phyloP scores from a whole-genome alignment of 352 stramenopile species.

The Globisporangium okanoganense region DNA sequence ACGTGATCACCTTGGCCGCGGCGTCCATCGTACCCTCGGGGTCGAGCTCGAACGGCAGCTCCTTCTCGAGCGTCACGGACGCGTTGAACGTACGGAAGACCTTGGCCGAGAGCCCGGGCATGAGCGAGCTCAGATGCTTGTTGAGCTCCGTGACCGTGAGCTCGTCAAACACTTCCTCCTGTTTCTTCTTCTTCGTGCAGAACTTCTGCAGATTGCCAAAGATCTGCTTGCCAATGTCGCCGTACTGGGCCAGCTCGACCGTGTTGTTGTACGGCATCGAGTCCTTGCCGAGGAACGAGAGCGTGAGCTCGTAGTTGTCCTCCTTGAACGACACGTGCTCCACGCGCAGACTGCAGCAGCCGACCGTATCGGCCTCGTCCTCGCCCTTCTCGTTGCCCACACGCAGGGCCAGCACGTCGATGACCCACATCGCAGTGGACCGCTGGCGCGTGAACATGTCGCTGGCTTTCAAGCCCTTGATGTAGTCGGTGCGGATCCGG shows the following conservation, averaged over 20 bases:
- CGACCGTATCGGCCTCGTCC: constrained; percentile 98
- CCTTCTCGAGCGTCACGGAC: constrained; percentile 97
- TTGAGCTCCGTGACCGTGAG: constrained; percentile 97
- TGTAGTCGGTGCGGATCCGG: constrained; percentile 92
- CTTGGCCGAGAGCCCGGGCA: constrained; percentile 99
- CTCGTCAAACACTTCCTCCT: constrained; percentile 98
- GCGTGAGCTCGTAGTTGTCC: constrained; percentile 92
- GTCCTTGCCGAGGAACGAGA: constrained; percentile 99
- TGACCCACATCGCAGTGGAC: constrained; percentile 99
- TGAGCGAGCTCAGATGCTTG: constrained; percentile 97
- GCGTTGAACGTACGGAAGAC: constrained; percentile 99
- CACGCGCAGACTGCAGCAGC: constrained; percentile 98
- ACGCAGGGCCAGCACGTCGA: constrained; percentile 99
- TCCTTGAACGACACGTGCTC: constrained; percentile 98
- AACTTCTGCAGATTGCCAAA: constrained; percentile 97
- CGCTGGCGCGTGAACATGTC: constrained; percentile 92
- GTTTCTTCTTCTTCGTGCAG: constrained; percentile 93
- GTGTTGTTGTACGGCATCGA: constrained; percentile 99
- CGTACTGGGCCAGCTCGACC: constrained; percentile 93
- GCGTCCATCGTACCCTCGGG: constrained; percentile 60
- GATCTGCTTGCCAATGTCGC: constrained; percentile 87
- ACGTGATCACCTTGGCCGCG: constrained; percentile 94
- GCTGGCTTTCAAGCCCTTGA: constrained; percentile 84
- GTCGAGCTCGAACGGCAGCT: constrained; percentile 82
- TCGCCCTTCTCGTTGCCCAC: constrained; percentile 99